Percentiles rank a stretch among this genome's conserved stretches.
Evolutionary conservation across 129 eudicot genomes (phyloP).

Genomic region (Arctium lappa): DNA sequence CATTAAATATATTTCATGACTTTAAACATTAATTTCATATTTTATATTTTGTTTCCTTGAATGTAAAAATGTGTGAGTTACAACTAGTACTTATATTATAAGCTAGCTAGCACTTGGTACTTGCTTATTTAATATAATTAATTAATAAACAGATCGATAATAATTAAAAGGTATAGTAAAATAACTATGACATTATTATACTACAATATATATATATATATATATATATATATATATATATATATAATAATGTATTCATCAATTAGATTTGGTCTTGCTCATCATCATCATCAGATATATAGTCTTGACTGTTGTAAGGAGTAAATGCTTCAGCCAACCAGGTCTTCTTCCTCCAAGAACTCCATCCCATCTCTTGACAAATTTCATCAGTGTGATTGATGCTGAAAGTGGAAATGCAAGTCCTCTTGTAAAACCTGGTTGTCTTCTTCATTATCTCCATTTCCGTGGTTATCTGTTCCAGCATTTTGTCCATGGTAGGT

Average conservation of each 20-base stretch:
- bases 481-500: conserved; percentile 72
- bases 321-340: conserved; percentile 89
- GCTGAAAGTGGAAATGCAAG: conserved; percentile 90
- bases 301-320: conserved; percentile 93
- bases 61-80: not conserved
- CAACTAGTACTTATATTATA: not conserved
- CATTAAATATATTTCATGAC: not conserved
- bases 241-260: not conserved
- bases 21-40: not conserved
- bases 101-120: not conserved
- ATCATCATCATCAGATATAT: not conserved
- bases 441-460: conserved; percentile 80
- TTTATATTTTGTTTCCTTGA: not conserved
- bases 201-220: no score
- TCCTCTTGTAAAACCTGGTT: conserved; percentile 89
- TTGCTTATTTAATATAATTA: not conserved
- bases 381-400: conserved; percentile 86
- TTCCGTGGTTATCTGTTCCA: conserved; percentile 58
- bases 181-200: no score
- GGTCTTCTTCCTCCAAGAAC: conserved; percentile 81
- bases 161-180: no score
- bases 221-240: no score
- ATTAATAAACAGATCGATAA: not conserved
- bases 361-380: conserved; percentile 98
- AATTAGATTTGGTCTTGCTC: conserved; percentile 27